These are phyloP conservation scores for Candolleomyces eurysporus DNA, from an alignment of 768 basidiomycete genomes.

Conservation along the genomic window DNA sequence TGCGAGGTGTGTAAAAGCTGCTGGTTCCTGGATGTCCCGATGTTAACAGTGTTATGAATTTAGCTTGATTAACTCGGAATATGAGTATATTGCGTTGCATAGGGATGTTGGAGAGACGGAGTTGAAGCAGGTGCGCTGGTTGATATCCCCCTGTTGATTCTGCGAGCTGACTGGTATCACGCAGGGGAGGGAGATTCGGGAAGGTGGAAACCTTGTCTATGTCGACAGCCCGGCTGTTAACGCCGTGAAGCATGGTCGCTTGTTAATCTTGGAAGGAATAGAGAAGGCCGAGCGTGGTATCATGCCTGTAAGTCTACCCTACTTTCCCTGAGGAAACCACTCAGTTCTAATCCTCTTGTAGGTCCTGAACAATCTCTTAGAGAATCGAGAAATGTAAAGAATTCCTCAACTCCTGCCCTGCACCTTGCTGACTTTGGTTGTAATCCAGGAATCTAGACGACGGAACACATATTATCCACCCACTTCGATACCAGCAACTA, in stretches of 20 bases:
- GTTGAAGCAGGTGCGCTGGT: constrained; percentile 51
- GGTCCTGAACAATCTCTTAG: constrained; percentile 65
- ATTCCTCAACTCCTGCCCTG: no score
- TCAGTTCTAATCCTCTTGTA: constrained; percentile 16
- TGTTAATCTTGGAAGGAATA: constrained; percentile 67
- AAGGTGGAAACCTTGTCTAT: constrained; percentile 62
- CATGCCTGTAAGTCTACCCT: constrained; percentile 52
- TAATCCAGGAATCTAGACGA: constrained; percentile 60
- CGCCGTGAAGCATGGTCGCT: constrained; percentile 62
- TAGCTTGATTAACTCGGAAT: constrained; percentile 63
- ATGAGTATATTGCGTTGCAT: constrained; percentile 66
- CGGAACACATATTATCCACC: constrained; percentile 67
- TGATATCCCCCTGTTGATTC: neutral
- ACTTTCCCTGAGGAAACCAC: neutral
- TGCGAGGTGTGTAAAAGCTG: constrained; percentile 40
- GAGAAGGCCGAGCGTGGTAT: constrained; percentile 74
- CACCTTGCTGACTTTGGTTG: neutral
- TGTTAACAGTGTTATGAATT: neutral
- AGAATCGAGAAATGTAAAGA: constrained; percentile 71
- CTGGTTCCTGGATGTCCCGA: neutral
- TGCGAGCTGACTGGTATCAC: no score
- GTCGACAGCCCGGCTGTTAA: constrained; percentile 66
- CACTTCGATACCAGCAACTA: constrained; percentile 54
- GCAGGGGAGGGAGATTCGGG: constrained; percentile 59
- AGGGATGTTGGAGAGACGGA: constrained; percentile 73